Percentiles rank a stretch among this genome's conserved stretches.
phyloP scores from a whole-genome alignment of 1,139 yeast genomes.

The Suhomyces bokatorum region DNA sequence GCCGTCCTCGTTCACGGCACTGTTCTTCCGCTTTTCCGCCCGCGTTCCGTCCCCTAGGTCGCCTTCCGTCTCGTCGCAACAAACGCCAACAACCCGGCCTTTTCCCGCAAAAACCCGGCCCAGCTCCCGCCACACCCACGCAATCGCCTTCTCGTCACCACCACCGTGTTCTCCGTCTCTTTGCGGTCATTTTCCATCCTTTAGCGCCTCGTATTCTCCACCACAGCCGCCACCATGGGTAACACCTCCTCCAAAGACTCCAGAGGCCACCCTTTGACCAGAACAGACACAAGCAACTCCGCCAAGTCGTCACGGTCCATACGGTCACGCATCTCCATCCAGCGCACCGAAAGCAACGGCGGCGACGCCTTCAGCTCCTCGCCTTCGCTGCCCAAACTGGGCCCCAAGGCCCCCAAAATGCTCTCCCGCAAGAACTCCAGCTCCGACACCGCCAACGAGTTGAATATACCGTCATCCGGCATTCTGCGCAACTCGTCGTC shows the following conservation, averaged over 20 bases:
- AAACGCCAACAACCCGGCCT: neutral
- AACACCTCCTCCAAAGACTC: slow-evolving; percentile 41
- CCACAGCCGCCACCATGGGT: slow-evolving; percentile 34
- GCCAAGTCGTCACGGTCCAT: slow-evolving; percentile 52
- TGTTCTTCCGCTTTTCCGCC: neutral
- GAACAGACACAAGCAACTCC: slow-evolving; percentile 56
- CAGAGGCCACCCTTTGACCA: slow-evolving; percentile 46
- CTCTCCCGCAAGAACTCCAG: slow-evolving; percentile 43
- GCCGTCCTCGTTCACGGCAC: neutral
- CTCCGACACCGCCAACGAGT: slow-evolving; percentile 11
- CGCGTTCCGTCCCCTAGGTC: neutral
- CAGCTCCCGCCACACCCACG: neutral
- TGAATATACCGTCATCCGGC: slow-evolving; percentile 10
- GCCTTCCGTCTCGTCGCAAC: neutral
- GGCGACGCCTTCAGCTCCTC: slow-evolving; percentile 12
- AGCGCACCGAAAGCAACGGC: slow-evolving; percentile 34
- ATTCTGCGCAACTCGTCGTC: slow-evolving; percentile 16
- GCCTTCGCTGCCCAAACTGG: slow-evolving; percentile 17
- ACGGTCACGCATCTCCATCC: slow-evolving; percentile 43
- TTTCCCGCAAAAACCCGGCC: neutral
- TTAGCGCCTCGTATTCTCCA: neutral
- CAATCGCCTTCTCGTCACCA: neutral
- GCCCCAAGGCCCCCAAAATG: slow-evolving; percentile 36
- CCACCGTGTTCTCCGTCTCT: neutral
- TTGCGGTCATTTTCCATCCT: neutral